Percentiles rank a stretch among this genome's conserved stretches.
Conservation (phyloP, 345 rosid genomes). For the Salix viminalis region DNA sequence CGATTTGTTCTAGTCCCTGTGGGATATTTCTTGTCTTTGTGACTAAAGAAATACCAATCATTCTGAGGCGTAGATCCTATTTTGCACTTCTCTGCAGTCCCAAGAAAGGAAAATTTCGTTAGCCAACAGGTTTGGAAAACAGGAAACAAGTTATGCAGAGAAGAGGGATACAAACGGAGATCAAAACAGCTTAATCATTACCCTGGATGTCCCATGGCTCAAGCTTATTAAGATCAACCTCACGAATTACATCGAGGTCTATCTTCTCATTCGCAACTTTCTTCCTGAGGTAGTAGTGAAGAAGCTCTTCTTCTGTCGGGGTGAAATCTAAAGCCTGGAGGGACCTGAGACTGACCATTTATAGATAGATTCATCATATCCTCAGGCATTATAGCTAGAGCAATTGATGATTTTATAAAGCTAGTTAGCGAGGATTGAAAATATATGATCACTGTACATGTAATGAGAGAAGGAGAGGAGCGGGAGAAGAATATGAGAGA, state of each 20-base stretch:
- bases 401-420: background rate
- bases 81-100: conserved; percentile 65
- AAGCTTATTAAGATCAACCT: conserved; percentile 97
- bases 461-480: background rate
- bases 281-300: conserved; percentile 86
- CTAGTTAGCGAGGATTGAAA: background rate
- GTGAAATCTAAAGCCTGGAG: conserved; percentile 98
- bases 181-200: conserved; percentile 2
- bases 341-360: conserved; percentile 91
- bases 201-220: conserved; percentile 99
- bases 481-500: background rate
- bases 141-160: background rate
- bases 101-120: background rate
- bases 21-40: conserved; percentile 96
- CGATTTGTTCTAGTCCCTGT: conserved; percentile 94
- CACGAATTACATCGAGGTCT: conserved; percentile 94
- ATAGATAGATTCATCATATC: conserved; percentile 67
- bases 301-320: conserved; percentile 98
- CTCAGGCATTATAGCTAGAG: conserved; percentile 25
- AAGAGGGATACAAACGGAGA: background rate
- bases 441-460: background rate
- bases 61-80: conserved; percentile 92
- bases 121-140: background rate
- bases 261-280: conserved; percentile 77
- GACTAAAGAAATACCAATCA: conserved; percentile 98